Percentiles rank a stretch among this genome's conserved stretches.
Evolutionary conservation across 768 basidiomycete species (phyloP).

Genomic region (Paxillus involutus): DNA sequence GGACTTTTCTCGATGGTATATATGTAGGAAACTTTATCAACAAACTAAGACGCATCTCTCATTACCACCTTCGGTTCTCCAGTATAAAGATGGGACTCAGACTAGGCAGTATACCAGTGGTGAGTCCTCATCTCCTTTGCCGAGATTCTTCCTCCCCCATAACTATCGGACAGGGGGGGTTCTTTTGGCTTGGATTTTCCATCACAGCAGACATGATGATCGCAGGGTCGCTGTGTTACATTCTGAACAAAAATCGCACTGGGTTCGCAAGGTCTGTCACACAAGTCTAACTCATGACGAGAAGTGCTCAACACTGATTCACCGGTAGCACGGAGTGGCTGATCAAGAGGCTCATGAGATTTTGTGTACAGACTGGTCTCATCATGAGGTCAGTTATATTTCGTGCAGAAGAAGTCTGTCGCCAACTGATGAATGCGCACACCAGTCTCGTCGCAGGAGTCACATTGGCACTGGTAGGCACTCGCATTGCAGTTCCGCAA

Average conservation of each 20-base stretch:
- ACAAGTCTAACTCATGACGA: background rate
- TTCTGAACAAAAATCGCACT: conserved; percentile 10
- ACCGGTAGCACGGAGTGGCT: conserved; percentile 12
- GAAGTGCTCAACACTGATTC: background rate
- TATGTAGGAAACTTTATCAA: conserved; percentile 12
- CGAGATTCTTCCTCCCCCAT: background rate
- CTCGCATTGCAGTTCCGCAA: background rate
- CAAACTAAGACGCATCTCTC: background rate
- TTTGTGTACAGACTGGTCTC: conserved; percentile 27
- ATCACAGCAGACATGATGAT: conserved; percentile 20
- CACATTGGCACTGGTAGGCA: conserved; percentile 18
- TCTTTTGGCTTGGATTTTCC: conserved; percentile 23
- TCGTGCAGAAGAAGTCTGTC: background rate
- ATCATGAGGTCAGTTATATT: conserved; percentile 19
- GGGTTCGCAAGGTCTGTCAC: conserved; percentile 12
- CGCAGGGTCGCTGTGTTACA: conserved; percentile 18
- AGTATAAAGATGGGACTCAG: background rate
- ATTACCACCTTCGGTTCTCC: background rate
- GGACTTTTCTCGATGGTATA: conserved; percentile 5
- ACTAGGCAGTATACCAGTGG: background rate
- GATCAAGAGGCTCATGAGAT: conserved; percentile 15
- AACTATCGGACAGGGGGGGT: conserved; percentile 15
- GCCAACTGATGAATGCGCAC: background rate
- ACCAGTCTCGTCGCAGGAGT: conserved; percentile 16
- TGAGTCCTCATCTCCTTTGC: background rate